These are phyloP conservation scores for Cladosporium sp. DNA, from an alignment of 2,329 filamentous ascomycete species.

Conservation along the genomic window DNA sequence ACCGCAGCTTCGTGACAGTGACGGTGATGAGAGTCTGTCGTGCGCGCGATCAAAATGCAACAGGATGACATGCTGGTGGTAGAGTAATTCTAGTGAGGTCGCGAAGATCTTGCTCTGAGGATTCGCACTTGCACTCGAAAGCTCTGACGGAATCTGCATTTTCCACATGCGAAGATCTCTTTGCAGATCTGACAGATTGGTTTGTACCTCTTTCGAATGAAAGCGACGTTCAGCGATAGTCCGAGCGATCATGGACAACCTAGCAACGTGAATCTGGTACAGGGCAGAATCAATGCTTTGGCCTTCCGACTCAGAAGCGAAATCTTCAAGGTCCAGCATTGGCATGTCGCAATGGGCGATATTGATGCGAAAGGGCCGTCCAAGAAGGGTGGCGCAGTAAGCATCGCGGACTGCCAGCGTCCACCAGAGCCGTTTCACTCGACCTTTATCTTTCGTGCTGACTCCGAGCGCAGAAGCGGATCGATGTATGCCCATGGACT, in stretches of 20 bases:
- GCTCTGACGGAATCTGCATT: not conserved
- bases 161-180: not conserved
- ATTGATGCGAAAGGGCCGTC: slow-evolving; percentile 19
- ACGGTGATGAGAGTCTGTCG: not conserved
- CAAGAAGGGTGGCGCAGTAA: slow-evolving; percentile 15
- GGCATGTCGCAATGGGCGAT: slow-evolving; percentile 17
- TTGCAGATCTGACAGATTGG: slow-evolving; percentile 7
- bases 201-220: slow-evolving; percentile 8
- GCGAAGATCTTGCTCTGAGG: slow-evolving; percentile 2
- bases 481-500: slow-evolving; percentile 20
- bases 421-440: slow-evolving; percentile 21
- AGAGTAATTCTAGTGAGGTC: slow-evolving; percentile 3
- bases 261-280: slow-evolving; percentile 18
- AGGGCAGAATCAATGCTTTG: not conserved
- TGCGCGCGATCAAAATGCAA: slow-evolving; percentile 6
- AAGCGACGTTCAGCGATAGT: slow-evolving; percentile 13
- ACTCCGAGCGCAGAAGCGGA: slow-evolving; percentile 13
- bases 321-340: slow-evolving; percentile 15
- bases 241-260: slow-evolving; percentile 17
- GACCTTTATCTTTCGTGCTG: slow-evolving; percentile 14
- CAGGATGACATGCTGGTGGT: slow-evolving; percentile 13
- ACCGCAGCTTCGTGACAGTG: not conserved
- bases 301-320: slow-evolving; percentile 7
- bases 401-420: slow-evolving; percentile 19
- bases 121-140: not conserved